Conservation (phyloP, 257 asterid genomes). For the Nicotiana tabacum region DNA sequence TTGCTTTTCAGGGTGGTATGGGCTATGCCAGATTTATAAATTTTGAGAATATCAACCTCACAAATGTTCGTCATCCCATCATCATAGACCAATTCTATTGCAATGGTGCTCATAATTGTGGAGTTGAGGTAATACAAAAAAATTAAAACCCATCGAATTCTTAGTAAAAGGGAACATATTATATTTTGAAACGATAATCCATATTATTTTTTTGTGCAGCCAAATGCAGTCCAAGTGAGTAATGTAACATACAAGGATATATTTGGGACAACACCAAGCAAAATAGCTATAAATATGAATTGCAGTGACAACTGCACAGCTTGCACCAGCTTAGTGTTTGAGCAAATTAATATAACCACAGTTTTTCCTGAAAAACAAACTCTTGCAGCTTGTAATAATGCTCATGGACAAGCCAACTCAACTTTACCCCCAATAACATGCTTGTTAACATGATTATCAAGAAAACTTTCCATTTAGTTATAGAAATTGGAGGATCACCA, state of each 20-base stretch:
- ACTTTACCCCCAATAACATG: background rate
- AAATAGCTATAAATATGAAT: constrained; percentile 29
- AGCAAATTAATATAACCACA: no score
- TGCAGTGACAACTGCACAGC: constrained; percentile 32
- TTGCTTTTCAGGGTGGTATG: constrained; percentile 42
- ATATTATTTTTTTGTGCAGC: background rate
- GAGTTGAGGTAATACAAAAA: constrained; percentile 19
- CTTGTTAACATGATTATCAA: background rate
- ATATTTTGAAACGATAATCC: background rate
- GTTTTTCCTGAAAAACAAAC: background rate
- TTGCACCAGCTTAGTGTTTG: background rate
- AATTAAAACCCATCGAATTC: background rate
- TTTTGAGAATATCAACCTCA: constrained; percentile 36
- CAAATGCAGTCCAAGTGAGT: constrained; percentile 40
- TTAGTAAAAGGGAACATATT: background rate
- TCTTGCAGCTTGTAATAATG: background rate
- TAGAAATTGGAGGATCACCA: background rate
- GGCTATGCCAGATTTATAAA: constrained; percentile 44
- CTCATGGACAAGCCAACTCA: background rate
- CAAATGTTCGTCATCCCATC: constrained; percentile 35
- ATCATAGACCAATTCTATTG: constrained; percentile 53
- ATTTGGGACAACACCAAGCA: constrained; percentile 32
- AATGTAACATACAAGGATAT: constrained; percentile 33
- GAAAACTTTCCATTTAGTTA: background rate
- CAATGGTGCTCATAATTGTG: constrained; percentile 17